A percentile compares a stretch with the other conserved stretches of the same genome.
These are phyloP conservation scores for Coccinonectria pachysandricola DNA, from an alignment of 2,329 filamentous ascomycete species.

Conservation along the genomic window DNA sequence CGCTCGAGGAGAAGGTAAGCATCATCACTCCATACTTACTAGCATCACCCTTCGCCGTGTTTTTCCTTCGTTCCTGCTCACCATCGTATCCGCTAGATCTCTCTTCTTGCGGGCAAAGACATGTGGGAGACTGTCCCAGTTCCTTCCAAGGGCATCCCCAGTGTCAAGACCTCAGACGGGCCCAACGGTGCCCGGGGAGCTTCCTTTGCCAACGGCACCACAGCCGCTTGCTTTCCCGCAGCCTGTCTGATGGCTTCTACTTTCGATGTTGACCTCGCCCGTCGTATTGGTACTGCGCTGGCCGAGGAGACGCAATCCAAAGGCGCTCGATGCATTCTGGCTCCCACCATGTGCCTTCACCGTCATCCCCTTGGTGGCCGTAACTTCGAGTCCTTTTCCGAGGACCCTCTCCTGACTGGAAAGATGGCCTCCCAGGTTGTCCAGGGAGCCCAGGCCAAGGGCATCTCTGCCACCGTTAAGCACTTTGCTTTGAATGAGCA, in stretches of 20 bases:
- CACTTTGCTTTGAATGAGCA: conserved; percentile 35
- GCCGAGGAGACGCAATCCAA: conserved; percentile 46
- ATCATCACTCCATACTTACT: too few relatives aligned
- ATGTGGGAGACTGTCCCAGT: conserved; percentile 18
- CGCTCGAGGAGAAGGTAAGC: conserved; percentile 23
- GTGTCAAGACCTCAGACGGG: conserved; percentile 17
- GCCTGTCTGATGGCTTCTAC: conserved; percentile 44
- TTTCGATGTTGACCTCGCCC: conserved; percentile 48
- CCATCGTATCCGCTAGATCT: too few relatives aligned
- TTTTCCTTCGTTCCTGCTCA: too few relatives aligned
- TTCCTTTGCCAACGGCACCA: conserved; percentile 14
- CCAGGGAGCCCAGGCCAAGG: conserved; percentile 29
- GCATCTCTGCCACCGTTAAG: conserved; percentile 32
- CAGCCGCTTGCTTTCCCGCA: conserved; percentile 18
- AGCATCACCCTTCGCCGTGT: too few relatives aligned
- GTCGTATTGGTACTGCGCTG: conserved; percentile 47
- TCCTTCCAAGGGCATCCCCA: conserved; percentile 14
- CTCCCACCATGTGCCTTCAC: conserved; percentile 20
- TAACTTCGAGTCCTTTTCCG: conserved; percentile 19
- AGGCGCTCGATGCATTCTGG: conserved; percentile 56
- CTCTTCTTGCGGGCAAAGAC: conserved; percentile 17
- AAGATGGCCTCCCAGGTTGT: conserved; percentile 21
- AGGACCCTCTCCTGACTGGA: conserved; percentile 16
- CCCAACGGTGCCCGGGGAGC: conserved; percentile 18
- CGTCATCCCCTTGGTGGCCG: conserved; percentile 19